Conservation (phyloP, 768 basidiomycete species). For the Lactarius vividus region DNA sequence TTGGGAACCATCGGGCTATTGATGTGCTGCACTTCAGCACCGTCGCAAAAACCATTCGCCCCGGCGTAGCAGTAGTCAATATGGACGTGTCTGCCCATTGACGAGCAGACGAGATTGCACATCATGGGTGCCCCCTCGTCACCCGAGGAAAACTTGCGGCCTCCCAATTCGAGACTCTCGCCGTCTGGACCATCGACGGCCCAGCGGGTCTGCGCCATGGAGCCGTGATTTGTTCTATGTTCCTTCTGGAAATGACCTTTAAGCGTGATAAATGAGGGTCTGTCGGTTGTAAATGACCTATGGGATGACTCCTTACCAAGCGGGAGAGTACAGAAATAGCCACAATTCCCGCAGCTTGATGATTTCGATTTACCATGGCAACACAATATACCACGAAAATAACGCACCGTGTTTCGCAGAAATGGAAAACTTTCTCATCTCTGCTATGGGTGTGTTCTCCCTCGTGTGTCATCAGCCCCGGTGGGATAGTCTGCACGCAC, state of each 20-base stretch:
- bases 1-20: slow-evolving; percentile 43
- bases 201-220: slow-evolving; percentile 60
- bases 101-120: slow-evolving; percentile 54
- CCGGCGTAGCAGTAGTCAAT: slow-evolving; percentile 53
- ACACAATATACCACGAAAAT: not conserved
- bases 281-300: not conserved
- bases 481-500: slow-evolving; percentile 47
- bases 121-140: slow-evolving; percentile 64
- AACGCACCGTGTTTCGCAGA: slow-evolving; percentile 48
- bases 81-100: slow-evolving; percentile 57
- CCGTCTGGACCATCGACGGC: slow-evolving; percentile 52
- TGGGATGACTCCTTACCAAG: slow-evolving; percentile 38
- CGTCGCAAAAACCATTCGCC: slow-evolving; percentile 39
- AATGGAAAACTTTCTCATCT: slow-evolving; percentile 48
- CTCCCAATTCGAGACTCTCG: slow-evolving; percentile 49
- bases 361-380: not conserved
- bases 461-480: slow-evolving; percentile 42
- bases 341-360: slow-evolving; percentile 50
- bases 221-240: slow-evolving; percentile 63
- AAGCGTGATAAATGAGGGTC: not conserved
- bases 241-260: slow-evolving; percentile 57
- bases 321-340: slow-evolving; percentile 58
- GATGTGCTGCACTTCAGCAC: slow-evolving; percentile 48
- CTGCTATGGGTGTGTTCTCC: slow-evolving; percentile 50
- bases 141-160: slow-evolving; percentile 50